Base-by-base conservation (phyloP, 345 rosid genomes). In the Kandelia obovata region DNA sequence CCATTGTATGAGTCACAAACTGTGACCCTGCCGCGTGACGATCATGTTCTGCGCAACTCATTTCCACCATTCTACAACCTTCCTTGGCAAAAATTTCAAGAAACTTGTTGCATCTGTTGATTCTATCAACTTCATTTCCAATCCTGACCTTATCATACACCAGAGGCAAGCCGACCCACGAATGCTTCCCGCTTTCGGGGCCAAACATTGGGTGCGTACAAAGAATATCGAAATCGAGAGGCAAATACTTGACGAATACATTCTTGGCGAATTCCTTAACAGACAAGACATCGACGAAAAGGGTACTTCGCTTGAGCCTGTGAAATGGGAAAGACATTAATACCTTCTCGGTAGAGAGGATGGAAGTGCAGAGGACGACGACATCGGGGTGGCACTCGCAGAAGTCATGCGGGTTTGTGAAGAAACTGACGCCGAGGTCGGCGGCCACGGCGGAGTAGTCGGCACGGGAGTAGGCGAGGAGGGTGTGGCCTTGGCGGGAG, bases 1-100 rank as follows among this genome's bases (percentile, higher is more conserved):
- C 98, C 74, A 91, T 77, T 0, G 97, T 87, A 61, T 90, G 92
- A 1, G 96, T 89, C 25, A 93, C 81, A 67, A 93, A 90, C 73
- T 91, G 97, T 1, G 91, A 87, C 2, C 89, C 92, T 0, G 89
- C 97, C 0, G 91, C 88, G 3, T 83, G 61, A 69, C 61, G 77
- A 57, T 90, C 96, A 17, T 93, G 97, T 70, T 93, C 92, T 8
- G 76, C 75, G 58, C 92, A 87, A 25, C 83, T 79, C 96, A 90
- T 93, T 78, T 87, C 92, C 74, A 90, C 88, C 96, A 93, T 88
- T 31, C 85, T 75, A 35, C 91, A 92, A 1, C 96, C 96, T 78
- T 87, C 88, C 21, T 39, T 74, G 0, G 68, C 75, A 32, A 84
- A 88, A 56, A 79, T 70, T 6, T 71, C 80, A 15, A 84, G 68